Base-by-base conservation (phyloP, 345 rosid genomes). In the Lumnitzera racemosa region DNA sequence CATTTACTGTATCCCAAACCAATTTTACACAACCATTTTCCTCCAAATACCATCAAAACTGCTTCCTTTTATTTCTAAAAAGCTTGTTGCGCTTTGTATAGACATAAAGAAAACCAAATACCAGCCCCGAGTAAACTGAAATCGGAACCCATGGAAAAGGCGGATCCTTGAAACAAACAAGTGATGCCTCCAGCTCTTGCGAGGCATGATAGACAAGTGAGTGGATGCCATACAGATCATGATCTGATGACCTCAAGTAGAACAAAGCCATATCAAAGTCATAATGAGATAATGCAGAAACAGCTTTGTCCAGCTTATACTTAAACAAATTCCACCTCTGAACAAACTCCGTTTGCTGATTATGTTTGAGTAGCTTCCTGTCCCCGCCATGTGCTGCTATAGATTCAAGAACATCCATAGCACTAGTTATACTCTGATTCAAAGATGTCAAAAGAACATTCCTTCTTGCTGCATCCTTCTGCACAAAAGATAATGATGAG, bases 391-490 rank as follows among this genome's bases (percentile, higher is more conserved):
- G 95, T 1, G 85, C 84, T 15, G 70, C 64, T 9, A 92, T 68
- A 1, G 96, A 90, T 24, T 85, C 86, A 0, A 94, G 87, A 48
- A 90, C 84, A 70, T 84, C 91, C 12, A 86, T 51, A 0, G 92
- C 96, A 63, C 96, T 88, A 0, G 89, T 55, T 68, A 95, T 81
- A 25, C 90, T 88, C 63, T 83, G 79, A 85, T 95, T 88, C 70
- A 95, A 57, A 0, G 87, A 77, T 1, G 96, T 88, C 76, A 95
- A 61, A 13, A 95, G 77, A 24, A 86, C 77, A 70, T 88, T 90
- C 61, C 97, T 95, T 57, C 84, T 76, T 20, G 95, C 95, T 48
- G 99, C 96, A 67, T 95, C 99, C 78, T 80, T 88, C 82, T 94
- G 99, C 66, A 86, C 92, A 49, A 94, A 94, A 1, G 97, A 86